Conservation (phyloP, 352 stramenopile genomes). For the Pythium brachiatum region DNA sequence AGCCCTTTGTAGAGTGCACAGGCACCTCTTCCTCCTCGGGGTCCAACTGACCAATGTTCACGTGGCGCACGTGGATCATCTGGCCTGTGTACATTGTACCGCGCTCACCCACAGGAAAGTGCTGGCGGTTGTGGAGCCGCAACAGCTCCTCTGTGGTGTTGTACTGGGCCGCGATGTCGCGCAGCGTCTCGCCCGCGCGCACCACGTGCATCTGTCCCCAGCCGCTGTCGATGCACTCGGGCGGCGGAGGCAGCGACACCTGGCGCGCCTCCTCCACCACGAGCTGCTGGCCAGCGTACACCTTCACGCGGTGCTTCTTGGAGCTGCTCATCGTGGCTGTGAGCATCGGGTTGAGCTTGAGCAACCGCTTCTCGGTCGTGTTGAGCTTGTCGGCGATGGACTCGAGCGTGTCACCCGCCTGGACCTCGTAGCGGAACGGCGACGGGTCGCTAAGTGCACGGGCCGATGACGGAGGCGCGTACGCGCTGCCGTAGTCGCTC, state of each 20-base stretch:
- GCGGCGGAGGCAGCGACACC: conserved; percentile 69
- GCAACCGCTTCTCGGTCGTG: conserved; percentile 51
- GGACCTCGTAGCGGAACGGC: conserved; percentile 73
- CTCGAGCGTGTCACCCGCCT: conserved; percentile 57
- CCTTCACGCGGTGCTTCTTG: conserved; percentile 45
- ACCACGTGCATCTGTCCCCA: conserved; percentile 87
- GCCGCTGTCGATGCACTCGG: conserved; percentile 77
- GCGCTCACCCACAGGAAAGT: conserved; percentile 75
- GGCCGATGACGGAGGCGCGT: conserved; percentile 22
- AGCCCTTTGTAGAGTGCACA: background rate
- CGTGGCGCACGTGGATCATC: conserved; percentile 71
- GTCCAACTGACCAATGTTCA: conserved; percentile 78
- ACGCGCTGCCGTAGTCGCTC: conserved; percentile 26
- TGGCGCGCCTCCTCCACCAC: conserved; percentile 65
- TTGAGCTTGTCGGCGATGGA: conserved; percentile 62
- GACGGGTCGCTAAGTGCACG: conserved; percentile 37
- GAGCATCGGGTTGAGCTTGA: conserved; percentile 71
- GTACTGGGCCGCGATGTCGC: conserved; percentile 68
- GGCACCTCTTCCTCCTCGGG: conserved; percentile 20
- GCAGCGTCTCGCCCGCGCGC: conserved; percentile 60
- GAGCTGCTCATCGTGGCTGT: conserved; percentile 10
- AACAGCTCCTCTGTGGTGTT: conserved; percentile 81
- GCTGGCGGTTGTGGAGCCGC: conserved; percentile 76
- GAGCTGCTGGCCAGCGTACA: conserved; percentile 75
- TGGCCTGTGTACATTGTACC: conserved; percentile 63